phyloP scores from a whole-genome alignment of 208 protist species.

The Leishmania martiniquensis region DNA sequence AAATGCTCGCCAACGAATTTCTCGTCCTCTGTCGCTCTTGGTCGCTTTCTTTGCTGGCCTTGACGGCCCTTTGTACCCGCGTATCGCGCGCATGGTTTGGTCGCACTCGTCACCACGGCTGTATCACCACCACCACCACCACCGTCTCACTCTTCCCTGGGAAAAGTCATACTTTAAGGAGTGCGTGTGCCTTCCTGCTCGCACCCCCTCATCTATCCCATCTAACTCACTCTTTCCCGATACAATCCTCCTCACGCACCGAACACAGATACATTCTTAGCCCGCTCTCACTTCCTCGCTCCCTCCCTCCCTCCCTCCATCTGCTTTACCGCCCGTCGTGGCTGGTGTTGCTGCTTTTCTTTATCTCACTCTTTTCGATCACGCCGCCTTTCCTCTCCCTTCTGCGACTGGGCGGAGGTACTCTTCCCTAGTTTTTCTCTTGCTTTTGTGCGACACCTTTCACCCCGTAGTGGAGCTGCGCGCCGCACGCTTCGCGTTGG shows the following conservation, averaged over 20 bases:
- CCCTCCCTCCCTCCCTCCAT: no score
- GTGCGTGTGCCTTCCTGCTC: no score
- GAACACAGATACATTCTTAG: not conserved
- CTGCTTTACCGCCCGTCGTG: not conserved
- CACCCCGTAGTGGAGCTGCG: not conserved
- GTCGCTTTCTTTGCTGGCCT: no score
- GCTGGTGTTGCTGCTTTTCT: not conserved
- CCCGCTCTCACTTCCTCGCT: conserved; percentile 7
- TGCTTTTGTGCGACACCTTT: not conserved
- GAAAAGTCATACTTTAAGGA: no score
- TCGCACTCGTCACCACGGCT: no score
- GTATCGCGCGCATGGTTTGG: no score
- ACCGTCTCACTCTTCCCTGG: no score
- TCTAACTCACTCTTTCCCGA: not conserved
- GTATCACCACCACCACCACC: no score
- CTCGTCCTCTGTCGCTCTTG: no score
- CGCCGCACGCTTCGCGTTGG: not conserved
- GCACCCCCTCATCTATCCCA: not conserved
- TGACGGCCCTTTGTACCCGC: no score
- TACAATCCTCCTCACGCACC: not conserved
- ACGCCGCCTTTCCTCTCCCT: not conserved
- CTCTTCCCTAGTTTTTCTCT: not conserved
- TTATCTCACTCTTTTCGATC: not conserved
- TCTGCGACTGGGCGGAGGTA: not conserved
- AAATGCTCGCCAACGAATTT: no score